Base-by-base conservation (phyloP, 139 green algal genomes). In the Micractinium sp. region DNA sequence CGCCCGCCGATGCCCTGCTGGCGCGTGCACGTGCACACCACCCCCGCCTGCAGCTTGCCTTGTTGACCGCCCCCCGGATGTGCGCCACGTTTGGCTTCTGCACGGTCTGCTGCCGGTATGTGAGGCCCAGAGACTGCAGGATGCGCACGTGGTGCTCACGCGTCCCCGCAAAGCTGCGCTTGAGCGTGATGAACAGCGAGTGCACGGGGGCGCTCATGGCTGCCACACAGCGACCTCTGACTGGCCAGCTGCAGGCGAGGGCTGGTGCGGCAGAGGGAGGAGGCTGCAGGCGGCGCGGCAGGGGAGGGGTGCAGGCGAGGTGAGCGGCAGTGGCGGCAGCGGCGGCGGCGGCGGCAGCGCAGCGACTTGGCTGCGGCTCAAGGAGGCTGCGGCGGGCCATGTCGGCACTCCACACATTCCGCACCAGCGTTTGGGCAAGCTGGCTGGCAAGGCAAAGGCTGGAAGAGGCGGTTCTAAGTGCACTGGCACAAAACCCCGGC, bases 131-230 rank as follows among this genome's bases (percentile, higher is more conserved):
- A 4, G 90, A 91, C 47, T 90, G 71, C 29, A 95, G 67, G 18
- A 91, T 92, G 33, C 71, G 47, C 20, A 90, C 36, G 16, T 95
- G 93, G 1, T 81, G 78, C 78, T 95, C 93, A 0, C 88, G 81
- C 22, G 90, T 95, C 12, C 92, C 90, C 12, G 93, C 93, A 93
- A 95, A 93, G 69, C 92, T 92, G 31, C 93, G 90, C 69, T 88
- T 92, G 4, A 95, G 78, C 5, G 93, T 95, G 39, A 95, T 78
- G 39, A 93, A 95, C 20, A 95, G 71, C 14, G 63, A 82, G 29
- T 78, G 82, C 66, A 95, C 86, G 22, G 88, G 73, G 13, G 77
- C 56, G 31, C 23, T 39, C 81, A 88, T 90, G 47, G 38, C 23
- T 56, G 23, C 23, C 31, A 20, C 39, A 67, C 39, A 18, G 18